A percentile compares a stretch with the other conserved stretches of the same genome.
phyloP scores from a whole-genome alignment of 371 early-diverging fungal species.

The Mucor piriformis region DNA sequence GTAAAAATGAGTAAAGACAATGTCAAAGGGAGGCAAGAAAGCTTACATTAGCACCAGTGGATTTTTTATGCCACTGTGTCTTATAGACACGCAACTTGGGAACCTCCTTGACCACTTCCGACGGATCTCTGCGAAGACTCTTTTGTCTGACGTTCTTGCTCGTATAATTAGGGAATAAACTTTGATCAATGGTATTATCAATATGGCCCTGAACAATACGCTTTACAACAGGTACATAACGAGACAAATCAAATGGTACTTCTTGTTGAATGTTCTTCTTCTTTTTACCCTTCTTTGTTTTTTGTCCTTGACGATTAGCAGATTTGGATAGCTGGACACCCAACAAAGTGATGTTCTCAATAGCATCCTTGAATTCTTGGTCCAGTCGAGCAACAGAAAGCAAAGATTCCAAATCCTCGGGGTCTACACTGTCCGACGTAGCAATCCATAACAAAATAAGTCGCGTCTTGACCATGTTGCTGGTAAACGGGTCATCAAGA shows the following conservation, averaged over 20 bases:
- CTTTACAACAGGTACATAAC: constrained; percentile 72
- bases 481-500: constrained; percentile 74
- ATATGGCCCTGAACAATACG: constrained; percentile 62
- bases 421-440: constrained; percentile 65
- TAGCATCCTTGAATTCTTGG: constrained; percentile 74
- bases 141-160: constrained; percentile 50
- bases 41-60: constrained; percentile 28
- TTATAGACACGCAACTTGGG: constrained; percentile 53
- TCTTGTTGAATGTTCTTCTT: constrained; percentile 53
- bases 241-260: constrained; percentile 67
- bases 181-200: constrained; percentile 60
- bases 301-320: constrained; percentile 44
- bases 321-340: constrained; percentile 64
- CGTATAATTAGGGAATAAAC: constrained; percentile 58
- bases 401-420: constrained; percentile 69
- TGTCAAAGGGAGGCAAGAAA: background rate
- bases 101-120: constrained; percentile 33
- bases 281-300: constrained; percentile 47
- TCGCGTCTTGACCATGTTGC: constrained; percentile 80
- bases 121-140: constrained; percentile 33
- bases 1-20: background rate
- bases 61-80: constrained; percentile 63
- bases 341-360: constrained; percentile 74
- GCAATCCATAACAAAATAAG: constrained; percentile 86
- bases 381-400: constrained; percentile 76